Conservation (phyloP, 805 yeast genomes). For the Sungouiozyma ichnusensis region DNA sequence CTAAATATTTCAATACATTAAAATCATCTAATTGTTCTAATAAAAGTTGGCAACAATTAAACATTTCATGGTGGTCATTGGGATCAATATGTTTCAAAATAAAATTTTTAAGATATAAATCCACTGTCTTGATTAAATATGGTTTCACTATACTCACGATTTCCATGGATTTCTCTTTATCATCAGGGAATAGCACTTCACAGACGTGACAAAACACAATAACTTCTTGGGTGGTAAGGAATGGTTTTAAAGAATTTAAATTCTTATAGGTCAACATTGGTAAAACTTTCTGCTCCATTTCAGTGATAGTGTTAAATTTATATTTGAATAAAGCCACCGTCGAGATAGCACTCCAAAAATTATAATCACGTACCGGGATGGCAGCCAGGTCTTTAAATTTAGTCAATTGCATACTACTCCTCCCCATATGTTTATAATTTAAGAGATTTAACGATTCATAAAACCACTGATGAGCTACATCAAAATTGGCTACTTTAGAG, state of each 20-base stretch:
- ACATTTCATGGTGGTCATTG: slow-evolving; percentile 36
- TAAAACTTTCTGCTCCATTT: slow-evolving; percentile 40
- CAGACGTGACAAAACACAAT: slow-evolving; percentile 48
- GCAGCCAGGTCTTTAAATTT: slow-evolving; percentile 15
- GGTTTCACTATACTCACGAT: slow-evolving; percentile 29
- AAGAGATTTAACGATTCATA: slow-evolving; percentile 36
- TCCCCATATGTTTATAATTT: slow-evolving; percentile 44
- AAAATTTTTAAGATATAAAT: slow-evolving; percentile 53
- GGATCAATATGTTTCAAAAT: slow-evolving; percentile 39
- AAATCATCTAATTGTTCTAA: slow-evolving; percentile 61
- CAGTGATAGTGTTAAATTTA: slow-evolving; percentile 28
- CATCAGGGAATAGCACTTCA: slow-evolving; percentile 21
- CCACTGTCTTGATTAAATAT: slow-evolving; percentile 28
- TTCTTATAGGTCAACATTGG: slow-evolving; percentile 53
- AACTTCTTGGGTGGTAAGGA: slow-evolving; percentile 51
- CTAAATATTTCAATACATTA: slow-evolving; percentile 19
- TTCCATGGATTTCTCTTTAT: slow-evolving; percentile 28
- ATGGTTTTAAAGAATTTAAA: slow-evolving; percentile 43
- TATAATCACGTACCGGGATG: slow-evolving; percentile 26
- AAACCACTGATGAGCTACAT: slow-evolving; percentile 47
- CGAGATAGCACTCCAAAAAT: slow-evolving; percentile 48
- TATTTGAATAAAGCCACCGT: slow-evolving; percentile 33
- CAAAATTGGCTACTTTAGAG: slow-evolving; percentile 44
- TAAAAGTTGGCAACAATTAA: slow-evolving; percentile 34
- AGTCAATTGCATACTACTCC: slow-evolving; percentile 35